Percentiles rank a stretch among this genome's conserved stretches.
phyloP scores from a whole-genome alignment of 2,329 filamentous ascomycete genomes.

The Kalaharituber pfeilii region DNA sequence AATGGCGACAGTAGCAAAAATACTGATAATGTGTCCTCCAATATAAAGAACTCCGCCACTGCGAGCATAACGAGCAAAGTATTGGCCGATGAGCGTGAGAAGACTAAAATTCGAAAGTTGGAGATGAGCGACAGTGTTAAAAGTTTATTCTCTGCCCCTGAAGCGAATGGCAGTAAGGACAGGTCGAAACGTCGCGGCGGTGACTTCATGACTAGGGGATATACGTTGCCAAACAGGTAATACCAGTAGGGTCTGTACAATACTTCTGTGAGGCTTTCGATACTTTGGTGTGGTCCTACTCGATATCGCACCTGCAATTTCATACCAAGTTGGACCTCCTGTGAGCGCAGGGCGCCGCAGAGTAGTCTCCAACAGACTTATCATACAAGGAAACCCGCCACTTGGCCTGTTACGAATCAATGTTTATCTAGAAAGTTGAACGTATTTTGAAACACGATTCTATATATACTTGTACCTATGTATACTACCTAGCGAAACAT shows the following conservation, averaged over 20 bases:
- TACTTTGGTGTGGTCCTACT: too few relatives aligned
- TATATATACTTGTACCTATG: too few relatives aligned
- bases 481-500: too few relatives aligned
- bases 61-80: slow-evolving; percentile 75
- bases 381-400: too few relatives aligned
- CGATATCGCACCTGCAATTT: too few relatives aligned
- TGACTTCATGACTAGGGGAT: slow-evolving; percentile 44
- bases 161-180: slow-evolving; percentile 23
- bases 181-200: slow-evolving; percentile 30
- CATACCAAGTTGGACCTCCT: too few relatives aligned
- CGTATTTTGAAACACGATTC: too few relatives aligned
- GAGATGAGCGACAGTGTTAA: slow-evolving; percentile 41
- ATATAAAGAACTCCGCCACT: slow-evolving; percentile 74
- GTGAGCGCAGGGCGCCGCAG: too few relatives aligned
- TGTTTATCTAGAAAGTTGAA: too few relatives aligned
- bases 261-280: too few relatives aligned
- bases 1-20: slow-evolving; percentile 19
- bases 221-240: slow-evolving; percentile 33
- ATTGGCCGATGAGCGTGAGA: slow-evolving; percentile 66
- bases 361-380: too few relatives aligned
- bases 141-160: slow-evolving; percentile 35
- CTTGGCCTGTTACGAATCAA: too few relatives aligned
- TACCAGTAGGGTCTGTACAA: slow-evolving; percentile 19
- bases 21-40: slow-evolving; percentile 28
- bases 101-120: slow-evolving; percentile 60